Conservation (phyloP, 2,329 filamentous ascomycete genomes). For the Zymoseptoria ardabiliae region DNA sequence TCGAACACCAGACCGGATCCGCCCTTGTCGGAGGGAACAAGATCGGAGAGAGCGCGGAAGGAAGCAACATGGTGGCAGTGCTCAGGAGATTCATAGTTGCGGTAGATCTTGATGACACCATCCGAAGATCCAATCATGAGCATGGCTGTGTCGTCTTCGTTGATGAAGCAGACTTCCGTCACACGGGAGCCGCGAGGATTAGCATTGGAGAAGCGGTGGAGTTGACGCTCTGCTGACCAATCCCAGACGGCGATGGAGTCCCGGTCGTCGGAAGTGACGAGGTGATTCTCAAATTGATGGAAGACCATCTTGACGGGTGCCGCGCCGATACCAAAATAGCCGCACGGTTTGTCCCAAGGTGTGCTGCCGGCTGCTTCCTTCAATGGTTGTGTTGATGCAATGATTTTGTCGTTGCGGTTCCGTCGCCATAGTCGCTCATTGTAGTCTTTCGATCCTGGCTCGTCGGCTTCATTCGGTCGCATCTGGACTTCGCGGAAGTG, state of each 20-base stretch:
- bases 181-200: slow-evolving; percentile 88
- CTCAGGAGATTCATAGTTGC: slow-evolving; percentile 74
- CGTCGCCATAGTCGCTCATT: slow-evolving; percentile 91
- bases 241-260: slow-evolving; percentile 89
- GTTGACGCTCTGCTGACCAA: slow-evolving; percentile 67
- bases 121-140: slow-evolving; percentile 93
- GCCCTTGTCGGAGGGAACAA: slow-evolving; percentile 78
- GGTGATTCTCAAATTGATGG: slow-evolving; percentile 94
- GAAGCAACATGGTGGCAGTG: slow-evolving; percentile 79
- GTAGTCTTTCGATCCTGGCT: slow-evolving; percentile 92
- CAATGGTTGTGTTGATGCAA: slow-evolving; percentile 85
- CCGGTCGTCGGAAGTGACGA: slow-evolving; percentile 86
- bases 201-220: slow-evolving; percentile 86
- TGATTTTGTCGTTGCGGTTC: slow-evolving; percentile 84
- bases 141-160: slow-evolving; percentile 93
- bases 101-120: slow-evolving; percentile 86
- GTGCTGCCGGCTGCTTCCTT: slow-evolving; percentile 81
- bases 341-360: slow-evolving; percentile 76
- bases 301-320: slow-evolving; percentile 92
- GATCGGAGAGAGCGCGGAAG: slow-evolving; percentile 86
- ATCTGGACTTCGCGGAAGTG: slow-evolving; percentile 98
- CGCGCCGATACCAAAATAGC: slow-evolving; percentile 79
- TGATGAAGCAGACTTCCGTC: slow-evolving; percentile 93
- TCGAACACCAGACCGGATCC: slow-evolving; percentile 96
- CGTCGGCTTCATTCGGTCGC: slow-evolving; percentile 91